phyloP scores from a whole-genome alignment of 306 rosid species.

The Crotalaria pallida region DNA sequence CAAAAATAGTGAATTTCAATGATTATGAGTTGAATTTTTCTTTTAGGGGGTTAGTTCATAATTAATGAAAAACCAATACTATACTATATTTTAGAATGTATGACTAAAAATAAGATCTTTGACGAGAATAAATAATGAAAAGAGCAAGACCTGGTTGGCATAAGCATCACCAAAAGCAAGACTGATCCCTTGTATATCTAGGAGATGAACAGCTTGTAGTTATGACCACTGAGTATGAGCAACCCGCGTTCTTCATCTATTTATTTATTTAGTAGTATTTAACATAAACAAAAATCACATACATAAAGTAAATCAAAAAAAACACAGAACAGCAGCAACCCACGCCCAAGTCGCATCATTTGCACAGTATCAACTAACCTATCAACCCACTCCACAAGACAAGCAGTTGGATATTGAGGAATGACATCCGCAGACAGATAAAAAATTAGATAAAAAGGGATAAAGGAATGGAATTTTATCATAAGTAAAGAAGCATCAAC shows the following conservation, averaged over 20 bases:
- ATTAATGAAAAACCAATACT: not conserved
- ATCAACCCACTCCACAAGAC: no score
- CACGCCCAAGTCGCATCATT: no score
- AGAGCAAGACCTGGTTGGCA: conserved; percentile 62
- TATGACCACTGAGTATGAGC: conserved; percentile 57
- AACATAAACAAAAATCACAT: no score
- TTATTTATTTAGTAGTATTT: no score
- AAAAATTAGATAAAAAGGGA: no score
- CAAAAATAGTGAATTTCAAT: not conserved
- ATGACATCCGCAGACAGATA: no score
- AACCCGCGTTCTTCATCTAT: conserved; percentile 40
- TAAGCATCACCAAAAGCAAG: conserved; percentile 83
- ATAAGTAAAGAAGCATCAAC: no score
- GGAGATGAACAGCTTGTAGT: conserved; percentile 78
- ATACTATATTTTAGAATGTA: not conserved
- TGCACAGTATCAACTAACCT: no score
- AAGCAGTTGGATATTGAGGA: no score
- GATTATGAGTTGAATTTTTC: not conserved
- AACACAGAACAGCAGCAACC: no score
- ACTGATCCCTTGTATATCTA: conserved; percentile 65
- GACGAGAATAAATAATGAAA: not conserved
- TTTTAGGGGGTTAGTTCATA: not conserved
- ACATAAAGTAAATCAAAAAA: no score
- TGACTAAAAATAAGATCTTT: not conserved
- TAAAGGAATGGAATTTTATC: no score